Percentiles rank a stretch among this genome's conserved stretches.
Conservation (phyloP, 768 basidiomycete genomes). For the Leucogyrophana mollusca region DNA sequence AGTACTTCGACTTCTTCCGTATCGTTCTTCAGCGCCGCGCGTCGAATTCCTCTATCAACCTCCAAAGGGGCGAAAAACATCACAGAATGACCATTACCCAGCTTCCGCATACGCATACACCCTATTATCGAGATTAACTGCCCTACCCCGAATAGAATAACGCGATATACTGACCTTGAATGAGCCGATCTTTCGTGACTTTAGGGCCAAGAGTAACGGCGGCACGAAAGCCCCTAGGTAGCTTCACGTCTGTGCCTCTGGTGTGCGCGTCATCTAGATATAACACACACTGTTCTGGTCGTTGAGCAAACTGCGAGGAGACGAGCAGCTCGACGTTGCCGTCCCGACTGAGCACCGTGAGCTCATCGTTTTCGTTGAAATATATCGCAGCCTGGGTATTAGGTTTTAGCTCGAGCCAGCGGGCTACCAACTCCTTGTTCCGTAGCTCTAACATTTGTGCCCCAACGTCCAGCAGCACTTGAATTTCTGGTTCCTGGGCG, state of each 20-base stretch:
- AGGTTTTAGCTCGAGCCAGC: conserved; percentile 36
- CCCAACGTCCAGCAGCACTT: conserved; percentile 53
- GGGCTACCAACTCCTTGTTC: conserved; percentile 37
- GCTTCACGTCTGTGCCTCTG: conserved; percentile 37
- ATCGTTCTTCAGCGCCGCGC: conserved; percentile 11
- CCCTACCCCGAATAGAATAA: not conserved
- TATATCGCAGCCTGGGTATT: conserved; percentile 26
- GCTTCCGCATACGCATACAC: conserved; percentile 54
- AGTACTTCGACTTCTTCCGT: conserved; percentile 9
- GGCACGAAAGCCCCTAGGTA: conserved; percentile 32
- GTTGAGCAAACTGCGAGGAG: conserved; percentile 32
- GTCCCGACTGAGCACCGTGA: conserved; percentile 30
- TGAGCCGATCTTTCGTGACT: conserved; percentile 35
- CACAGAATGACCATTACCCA: conserved; percentile 47
- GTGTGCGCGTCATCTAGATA: conserved; percentile 42
- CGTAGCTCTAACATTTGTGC: conserved; percentile 54
- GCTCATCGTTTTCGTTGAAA: conserved; percentile 31
- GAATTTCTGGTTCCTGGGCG: conserved; percentile 35
- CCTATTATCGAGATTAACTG: conserved; percentile 28
- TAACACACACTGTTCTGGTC: conserved; percentile 33
- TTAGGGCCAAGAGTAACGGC: conserved; percentile 38
- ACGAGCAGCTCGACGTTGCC: conserved; percentile 24
- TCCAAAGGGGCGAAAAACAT: conserved; percentile 49
- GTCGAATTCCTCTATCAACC: conserved; percentile 37
- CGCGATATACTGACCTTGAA: conserved; percentile 32